Evolutionary conservation across 371 early-diverging fungal species (phyloP).

Genomic region (Coemansia sp.): DNA sequence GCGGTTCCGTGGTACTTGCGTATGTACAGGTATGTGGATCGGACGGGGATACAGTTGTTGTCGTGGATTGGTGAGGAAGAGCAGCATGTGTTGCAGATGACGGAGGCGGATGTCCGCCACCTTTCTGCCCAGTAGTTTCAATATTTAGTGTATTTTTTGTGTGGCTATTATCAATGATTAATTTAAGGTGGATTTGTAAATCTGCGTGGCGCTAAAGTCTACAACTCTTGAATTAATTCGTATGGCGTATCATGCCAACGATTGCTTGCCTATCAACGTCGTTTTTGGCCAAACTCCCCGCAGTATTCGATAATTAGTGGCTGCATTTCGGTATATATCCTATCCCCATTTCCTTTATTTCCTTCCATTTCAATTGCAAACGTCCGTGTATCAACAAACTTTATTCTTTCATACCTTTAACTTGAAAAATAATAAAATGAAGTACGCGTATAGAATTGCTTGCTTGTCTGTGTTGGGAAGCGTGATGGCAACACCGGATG

Average conservation of each 20-base stretch:
- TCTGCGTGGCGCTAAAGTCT: too few relatives aligned
- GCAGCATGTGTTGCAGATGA: conserved; percentile 34
- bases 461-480: not conserved
- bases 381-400: not conserved
- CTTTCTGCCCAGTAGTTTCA: not conserved
- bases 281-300: not conserved
- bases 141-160: not conserved
- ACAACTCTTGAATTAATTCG: not conserved
- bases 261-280: too few relatives aligned
- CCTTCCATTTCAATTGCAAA: not conserved
- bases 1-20: conserved; percentile 50
- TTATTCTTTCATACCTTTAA: too few relatives aligned
- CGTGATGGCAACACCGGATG: conserved; percentile 9
- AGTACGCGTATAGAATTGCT: not conserved
- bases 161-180: too few relatives aligned
- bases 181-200: too few relatives aligned
- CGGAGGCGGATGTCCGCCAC: not conserved
- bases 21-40: conserved; percentile 47
- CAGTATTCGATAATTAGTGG: conserved; percentile 15
- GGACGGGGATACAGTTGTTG: conserved; percentile 34
- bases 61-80: conserved; percentile 45
- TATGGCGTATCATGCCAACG: not conserved
- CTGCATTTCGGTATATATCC: not conserved
- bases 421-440: not conserved
- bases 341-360: not conserved